phyloP scores from a whole-genome alignment of 257 asterid genomes.

The Penstemon eatonii region DNA sequence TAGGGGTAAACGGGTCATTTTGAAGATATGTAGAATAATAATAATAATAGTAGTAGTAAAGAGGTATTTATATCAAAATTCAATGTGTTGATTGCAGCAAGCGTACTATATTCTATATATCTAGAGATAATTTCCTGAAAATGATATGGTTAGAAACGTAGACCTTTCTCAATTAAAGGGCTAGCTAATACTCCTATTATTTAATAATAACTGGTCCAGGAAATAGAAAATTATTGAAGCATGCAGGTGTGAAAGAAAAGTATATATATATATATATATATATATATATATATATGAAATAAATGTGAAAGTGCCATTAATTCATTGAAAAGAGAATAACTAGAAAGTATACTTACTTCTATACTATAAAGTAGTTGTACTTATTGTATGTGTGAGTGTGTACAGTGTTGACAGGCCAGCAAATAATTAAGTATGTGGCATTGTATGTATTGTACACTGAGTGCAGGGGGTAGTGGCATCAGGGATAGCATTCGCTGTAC shows the following conservation, averaged over 20 bases:
- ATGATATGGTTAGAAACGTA: not conserved
- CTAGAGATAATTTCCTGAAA: not conserved
- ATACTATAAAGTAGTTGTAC: not conserved
- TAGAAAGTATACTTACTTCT: too few species aligned
- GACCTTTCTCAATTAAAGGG: not conserved
- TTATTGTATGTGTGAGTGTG: too few species aligned
- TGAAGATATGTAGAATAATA: too few species aligned
- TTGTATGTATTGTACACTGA: too few species aligned
- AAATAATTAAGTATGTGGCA: too few species aligned
- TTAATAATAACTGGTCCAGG: too few species aligned
- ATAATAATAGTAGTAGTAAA: too few species aligned
- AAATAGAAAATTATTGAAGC: not conserved
- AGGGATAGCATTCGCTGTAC: conserved; percentile 98
- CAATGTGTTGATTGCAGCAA: not conserved
- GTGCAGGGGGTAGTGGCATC: conserved; percentile 98
- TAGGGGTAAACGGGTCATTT: too few species aligned
- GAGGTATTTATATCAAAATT: not conserved
- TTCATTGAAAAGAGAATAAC: not conserved
- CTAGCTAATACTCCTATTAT: not conserved
- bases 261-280: not conserved
- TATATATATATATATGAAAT: not conserved
- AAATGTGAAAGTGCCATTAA: not conserved
- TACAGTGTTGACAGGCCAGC: too few species aligned
- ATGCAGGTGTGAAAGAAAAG: not conserved
- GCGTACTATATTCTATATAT: not conserved